Evolutionary conservation across 2,329 filamentous ascomycete genomes (phyloP).

Genomic region (Venturia effusa): DNA sequence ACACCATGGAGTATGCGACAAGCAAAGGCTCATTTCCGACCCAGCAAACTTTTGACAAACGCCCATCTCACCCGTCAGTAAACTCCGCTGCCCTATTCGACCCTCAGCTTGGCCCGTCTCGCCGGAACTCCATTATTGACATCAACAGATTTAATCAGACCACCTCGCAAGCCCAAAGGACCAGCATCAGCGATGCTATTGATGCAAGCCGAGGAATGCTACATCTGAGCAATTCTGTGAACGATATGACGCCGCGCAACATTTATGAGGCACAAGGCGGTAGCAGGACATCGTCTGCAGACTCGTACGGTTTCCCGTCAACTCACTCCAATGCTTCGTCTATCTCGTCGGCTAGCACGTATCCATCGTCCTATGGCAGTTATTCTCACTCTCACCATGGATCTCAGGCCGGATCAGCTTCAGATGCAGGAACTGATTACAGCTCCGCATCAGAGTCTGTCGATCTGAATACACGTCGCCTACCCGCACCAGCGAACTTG

Average conservation of each 20-base stretch:
- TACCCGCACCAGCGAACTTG: conserved; percentile 65
- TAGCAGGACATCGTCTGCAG: conserved; percentile 56
- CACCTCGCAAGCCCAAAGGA: conserved; percentile 42
- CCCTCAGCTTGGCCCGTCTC: conserved; percentile 34
- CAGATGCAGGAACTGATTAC: conserved; percentile 70
- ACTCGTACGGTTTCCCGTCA: conserved; percentile 86
- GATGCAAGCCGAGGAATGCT: conserved; percentile 93
- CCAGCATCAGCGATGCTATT: conserved; percentile 77
- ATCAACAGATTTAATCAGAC: conserved; percentile 47
- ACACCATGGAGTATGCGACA: conserved; percentile 61
- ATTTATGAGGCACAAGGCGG: conserved; percentile 62
- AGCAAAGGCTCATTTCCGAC: conserved; percentile 44
- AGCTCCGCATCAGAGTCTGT: conserved; percentile 82
- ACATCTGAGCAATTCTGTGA: conserved; percentile 64
- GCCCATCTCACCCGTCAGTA: conserved; percentile 79
- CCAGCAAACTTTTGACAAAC: conserved; percentile 49
- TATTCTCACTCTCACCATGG: conserved; percentile 38
- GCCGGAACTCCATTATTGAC: conserved; percentile 56
- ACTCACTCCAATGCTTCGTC: conserved; percentile 79
- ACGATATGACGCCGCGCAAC: conserved; percentile 71
- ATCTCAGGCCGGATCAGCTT: conserved; percentile 59
- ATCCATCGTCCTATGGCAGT: conserved; percentile 59
- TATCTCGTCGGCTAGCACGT: conserved; percentile 72
- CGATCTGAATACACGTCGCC: conserved; percentile 65
- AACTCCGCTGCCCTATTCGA: conserved; percentile 41